Evolutionary conservation across 2,329 filamentous ascomycete genomes (phyloP).

Genomic region (Fusarium equiseti): DNA sequence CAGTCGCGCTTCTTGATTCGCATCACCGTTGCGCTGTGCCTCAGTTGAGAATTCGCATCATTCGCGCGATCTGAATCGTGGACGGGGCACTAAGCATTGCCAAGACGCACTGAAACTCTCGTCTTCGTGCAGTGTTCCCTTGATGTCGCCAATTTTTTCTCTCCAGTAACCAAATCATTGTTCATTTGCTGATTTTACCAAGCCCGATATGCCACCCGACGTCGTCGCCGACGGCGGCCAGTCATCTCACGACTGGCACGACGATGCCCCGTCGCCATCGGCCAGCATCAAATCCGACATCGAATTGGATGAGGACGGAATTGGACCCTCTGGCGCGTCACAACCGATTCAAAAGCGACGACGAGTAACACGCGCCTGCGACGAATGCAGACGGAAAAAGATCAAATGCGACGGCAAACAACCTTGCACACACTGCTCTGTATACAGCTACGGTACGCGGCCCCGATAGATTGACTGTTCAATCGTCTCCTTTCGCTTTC

Average conservation of each 20-base stretch:
- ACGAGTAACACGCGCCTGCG: conserved; percentile 83
- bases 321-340: conserved; percentile 50
- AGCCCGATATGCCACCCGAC: conserved; percentile 52
- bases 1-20: not conserved
- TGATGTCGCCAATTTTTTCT: conserved; percentile 15
- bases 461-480: conserved; percentile 6
- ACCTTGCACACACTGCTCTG: conserved; percentile 94
- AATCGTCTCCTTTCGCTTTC: conserved; percentile 5
- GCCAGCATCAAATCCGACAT: conserved; percentile 60
- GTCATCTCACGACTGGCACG: conserved; percentile 54
- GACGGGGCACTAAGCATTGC: conserved; percentile 17
- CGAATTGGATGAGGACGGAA: conserved; percentile 56
- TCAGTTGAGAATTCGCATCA: not conserved
- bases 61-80: conserved; percentile 13
- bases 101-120: conserved; percentile 25
- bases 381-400: conserved; percentile 86
- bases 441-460: conserved; percentile 92
- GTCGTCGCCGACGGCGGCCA: conserved; percentile 59
- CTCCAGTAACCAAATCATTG: conserved; percentile 18
- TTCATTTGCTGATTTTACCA: conserved; percentile 39
- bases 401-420: conserved; percentile 91
- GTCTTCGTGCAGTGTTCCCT: conserved; percentile 1
- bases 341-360: conserved; percentile 80
- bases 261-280: conserved; percentile 56
- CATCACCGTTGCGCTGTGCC: not conserved